Base-by-base conservation (phyloP, 179 eudicot species). In the Carnegiea gigantea region DNA sequence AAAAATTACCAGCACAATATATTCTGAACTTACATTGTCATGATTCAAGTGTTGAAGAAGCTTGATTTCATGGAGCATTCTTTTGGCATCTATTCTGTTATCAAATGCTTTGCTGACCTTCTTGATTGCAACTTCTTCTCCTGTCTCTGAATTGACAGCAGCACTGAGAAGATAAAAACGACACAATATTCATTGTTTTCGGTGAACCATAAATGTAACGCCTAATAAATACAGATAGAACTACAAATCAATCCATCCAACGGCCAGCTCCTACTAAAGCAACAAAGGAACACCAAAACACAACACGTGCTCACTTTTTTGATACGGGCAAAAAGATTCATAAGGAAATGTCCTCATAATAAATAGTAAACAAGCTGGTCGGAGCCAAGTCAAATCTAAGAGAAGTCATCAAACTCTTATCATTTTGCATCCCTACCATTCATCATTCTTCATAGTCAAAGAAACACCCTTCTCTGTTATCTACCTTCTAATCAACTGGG, bases 71-170 rank as follows among this genome's bases (percentile, higher is more conserved):
- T 98, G 86, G 49, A 95, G 88, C 4, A 97, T 95, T 92, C 99
- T 89, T 85, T 94, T 95, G 83, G 98, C 99, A 85, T 95, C 99
- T 38, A 95, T 93, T 86, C 93, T 84, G 81, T 95, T 95, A 80
- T 91, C 98, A 85, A 95, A 94, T 43, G 98, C 99, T 87, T 92
- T 94, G 54, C 95, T 93, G 84, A 95, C 89, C 90, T 94, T 95
- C 92, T 95, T 95, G 79, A 95, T 95, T 46, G 99, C 99, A 79
- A 95, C 96, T 88, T 95, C 95, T 79, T 95, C 99, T 51, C 89
- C 87, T 26, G 99, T 95, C 88, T 92, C 94, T 21, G 98, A 79
- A 85, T 94, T 95, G 83, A 90, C 84, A 33, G 97, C 99, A 81
- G 98, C 98, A 88, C 99, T 95, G 92, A 62, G 30, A 82, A 79